These are phyloP conservation scores for Lasiodiplodia sp. DNA, from an alignment of 2,329 filamentous ascomycete genomes.

Conservation along the genomic window DNA sequence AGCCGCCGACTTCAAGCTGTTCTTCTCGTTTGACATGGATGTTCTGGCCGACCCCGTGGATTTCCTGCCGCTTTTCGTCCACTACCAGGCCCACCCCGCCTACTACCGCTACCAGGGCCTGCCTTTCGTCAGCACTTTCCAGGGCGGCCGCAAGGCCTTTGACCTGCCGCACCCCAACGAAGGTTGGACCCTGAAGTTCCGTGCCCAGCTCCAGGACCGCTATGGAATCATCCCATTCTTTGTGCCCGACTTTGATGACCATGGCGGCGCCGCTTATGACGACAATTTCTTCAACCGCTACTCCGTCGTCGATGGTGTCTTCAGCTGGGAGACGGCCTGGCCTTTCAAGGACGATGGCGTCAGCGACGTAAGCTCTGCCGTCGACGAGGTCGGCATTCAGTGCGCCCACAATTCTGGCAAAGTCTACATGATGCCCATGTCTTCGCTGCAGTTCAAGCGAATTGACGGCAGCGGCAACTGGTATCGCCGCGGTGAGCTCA, in stretches of 20 bases:
- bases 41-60: constrained; percentile 36
- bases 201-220: constrained; percentile 35
- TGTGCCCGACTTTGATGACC: constrained; percentile 42
- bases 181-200: constrained; percentile 22
- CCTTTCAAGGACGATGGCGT: constrained; percentile 35
- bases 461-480: constrained; percentile 42
- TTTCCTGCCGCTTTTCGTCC: constrained; percentile 39
- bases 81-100: constrained; percentile 36
- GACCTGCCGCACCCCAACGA: constrained; percentile 26
- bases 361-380: constrained; percentile 34
- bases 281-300: constrained; percentile 36
- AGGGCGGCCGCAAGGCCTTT: constrained; percentile 37
- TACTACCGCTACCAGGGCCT: constrained; percentile 42
- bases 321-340: constrained; percentile 51
- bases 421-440: constrained; percentile 49
- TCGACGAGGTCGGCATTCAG: constrained; percentile 41
- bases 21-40: constrained; percentile 49
- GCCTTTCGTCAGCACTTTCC: constrained; percentile 45
- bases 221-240: constrained; percentile 41
- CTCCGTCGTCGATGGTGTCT: constrained; percentile 43
- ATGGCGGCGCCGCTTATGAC: constrained; percentile 31
- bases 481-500: constrained; percentile 49
- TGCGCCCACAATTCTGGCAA: constrained; percentile 43
- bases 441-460: constrained; percentile 51
- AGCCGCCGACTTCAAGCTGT: constrained; percentile 42